Evolutionary conservation across 805 yeast genomes (phyloP), one percentile per base, ranked within the genome.

Genomic region (Dipodascopsis tothii): DNA sequence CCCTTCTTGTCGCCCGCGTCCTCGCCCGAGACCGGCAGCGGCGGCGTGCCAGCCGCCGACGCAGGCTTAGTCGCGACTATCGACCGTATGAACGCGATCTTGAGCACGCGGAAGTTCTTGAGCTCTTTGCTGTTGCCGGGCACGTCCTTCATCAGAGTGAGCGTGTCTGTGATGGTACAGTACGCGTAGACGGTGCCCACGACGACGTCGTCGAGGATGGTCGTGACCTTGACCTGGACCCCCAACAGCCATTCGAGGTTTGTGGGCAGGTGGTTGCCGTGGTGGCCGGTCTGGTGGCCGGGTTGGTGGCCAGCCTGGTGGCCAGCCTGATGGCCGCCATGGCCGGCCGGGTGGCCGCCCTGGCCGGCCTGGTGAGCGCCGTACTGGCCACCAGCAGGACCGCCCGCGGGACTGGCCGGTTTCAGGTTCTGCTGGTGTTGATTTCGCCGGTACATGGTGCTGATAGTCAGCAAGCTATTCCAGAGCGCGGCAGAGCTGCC

Each of bases 181-280:
- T 74, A 80, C 6, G 86, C 72, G 59, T 77, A 80, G 32, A 84
- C 71, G 25, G 71, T 65, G 1, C 92, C 94, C n/a, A 69, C 67
- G 41, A 77, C 67, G 5, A 68, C 67, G 21, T 71, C 69, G 56
- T 81, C 85, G 37, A 77, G 64, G 4, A 73, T 64, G 40, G 84
- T 83, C 9, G 75, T 72, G 41, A 82, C 67, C 56, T 70, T 75
- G 45, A 84, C 83, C 55, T 78, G 72, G 18, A 48, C 28, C 4
- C 52, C 52, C 21, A 48, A 33, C 16, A 55, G 49, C 44, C 52
- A 44, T 5, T 37, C 44, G 9, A 33, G 14, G 45, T 38, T 17
- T 37, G 35, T 3, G 33, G 22, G 11, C 42, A 40, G 45, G 39
- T 34, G 5, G n/a, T n/a, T n/a, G n/a, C n/a, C n/a, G n/a, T n/a